Percentiles rank a stretch among this genome's conserved stretches.
phyloP scores from a whole-genome alignment of 2,329 filamentous ascomycete species.

The Ceratocystis eucalypticola region DNA sequence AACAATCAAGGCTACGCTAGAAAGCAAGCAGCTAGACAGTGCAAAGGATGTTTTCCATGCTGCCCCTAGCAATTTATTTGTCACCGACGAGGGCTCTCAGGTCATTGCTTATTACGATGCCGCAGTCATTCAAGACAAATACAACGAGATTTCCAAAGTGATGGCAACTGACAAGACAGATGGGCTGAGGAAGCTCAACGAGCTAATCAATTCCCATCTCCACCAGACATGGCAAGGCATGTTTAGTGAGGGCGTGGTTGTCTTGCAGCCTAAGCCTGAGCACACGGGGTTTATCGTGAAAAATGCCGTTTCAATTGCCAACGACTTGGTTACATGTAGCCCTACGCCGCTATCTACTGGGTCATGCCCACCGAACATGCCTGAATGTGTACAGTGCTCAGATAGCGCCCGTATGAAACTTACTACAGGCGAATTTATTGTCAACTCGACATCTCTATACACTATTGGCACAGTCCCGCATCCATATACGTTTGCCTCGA shows the following conservation, averaged over 20 bases:
- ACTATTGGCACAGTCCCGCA: constrained; percentile 82
- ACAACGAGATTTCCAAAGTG: constrained; percentile 51
- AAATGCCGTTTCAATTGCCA: constrained; percentile 58
- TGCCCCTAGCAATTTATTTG: constrained; percentile 46
- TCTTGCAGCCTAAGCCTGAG: constrained; percentile 65
- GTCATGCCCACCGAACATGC: constrained; percentile 72
- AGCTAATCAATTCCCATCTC: constrained; percentile 71
- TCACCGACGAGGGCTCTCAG: constrained; percentile 48
- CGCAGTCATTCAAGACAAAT: constrained; percentile 48
- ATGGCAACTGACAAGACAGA: constrained; percentile 42
- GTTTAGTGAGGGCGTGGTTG: constrained; percentile 62
- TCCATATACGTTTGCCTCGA: constrained; percentile 66
- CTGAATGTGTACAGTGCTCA: constrained; percentile 61
- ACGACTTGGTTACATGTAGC: constrained; percentile 62
- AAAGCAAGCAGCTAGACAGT: constrained; percentile 39
- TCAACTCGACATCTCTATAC: constrained; percentile 59
- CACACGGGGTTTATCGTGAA: constrained; percentile 61
- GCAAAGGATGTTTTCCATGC: constrained; percentile 52
- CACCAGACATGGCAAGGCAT: constrained; percentile 72
- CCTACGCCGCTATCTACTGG: constrained; percentile 51
- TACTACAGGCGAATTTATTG: constrained; percentile 51
- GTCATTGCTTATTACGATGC: constrained; percentile 68
- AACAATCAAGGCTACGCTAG: constrained; percentile 47
- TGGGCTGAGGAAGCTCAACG: constrained; percentile 53
- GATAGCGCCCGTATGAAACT: constrained; percentile 51